A percentile compares a stretch with the other conserved stretches of the same genome.
Evolutionary conservation across 2,329 filamentous ascomycete species (phyloP).

Genomic region (Emmonsiellopsis sp.): DNA sequence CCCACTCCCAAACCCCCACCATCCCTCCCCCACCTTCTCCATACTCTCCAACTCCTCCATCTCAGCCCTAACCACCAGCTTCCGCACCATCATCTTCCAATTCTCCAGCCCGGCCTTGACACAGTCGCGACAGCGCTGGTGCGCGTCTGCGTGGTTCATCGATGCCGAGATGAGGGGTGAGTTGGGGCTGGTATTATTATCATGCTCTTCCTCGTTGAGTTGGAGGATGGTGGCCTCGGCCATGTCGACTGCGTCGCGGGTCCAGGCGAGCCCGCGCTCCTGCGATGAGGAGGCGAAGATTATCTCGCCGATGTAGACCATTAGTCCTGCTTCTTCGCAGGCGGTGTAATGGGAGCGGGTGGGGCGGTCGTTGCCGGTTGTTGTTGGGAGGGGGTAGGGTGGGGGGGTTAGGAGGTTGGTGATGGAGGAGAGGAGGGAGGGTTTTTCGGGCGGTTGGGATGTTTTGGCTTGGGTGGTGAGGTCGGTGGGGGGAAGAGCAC

Average conservation of each 20-base stretch:
- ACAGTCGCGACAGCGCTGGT: conserved; percentile 65
- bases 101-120: conserved; percentile 67
- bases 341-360: conserved; percentile 54
- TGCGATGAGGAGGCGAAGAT: conserved; percentile 61
- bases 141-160: conserved; percentile 29
- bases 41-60: conserved; percentile 27
- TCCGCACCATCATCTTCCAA: conserved; percentile 71
- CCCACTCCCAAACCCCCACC: conserved; percentile 28
- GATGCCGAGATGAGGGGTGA: conserved; percentile 4
- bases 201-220: conserved; percentile 20
- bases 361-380: conserved; percentile 61
- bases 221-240: conserved; percentile 56
- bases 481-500: conserved; percentile 40
- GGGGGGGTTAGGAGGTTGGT: conserved; percentile 47
- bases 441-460: conserved; percentile 13
- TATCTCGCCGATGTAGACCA: conserved; percentile 89
- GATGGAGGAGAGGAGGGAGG: conserved; percentile 28
- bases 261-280: conserved; percentile 78
- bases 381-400: conserved; percentile 60
- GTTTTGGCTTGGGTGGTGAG: conserved; percentile 14
- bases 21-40: conserved; percentile 22
- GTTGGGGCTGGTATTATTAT: conserved; percentile 7
- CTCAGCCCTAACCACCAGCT: conserved; percentile 43
- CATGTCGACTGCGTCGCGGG: conserved; percentile 73
- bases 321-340: conserved; percentile 79